These are phyloP conservation scores for Komagataella phaffii DNA, from an alignment of 805 yeast genomes.

Conservation along the genomic window DNA sequence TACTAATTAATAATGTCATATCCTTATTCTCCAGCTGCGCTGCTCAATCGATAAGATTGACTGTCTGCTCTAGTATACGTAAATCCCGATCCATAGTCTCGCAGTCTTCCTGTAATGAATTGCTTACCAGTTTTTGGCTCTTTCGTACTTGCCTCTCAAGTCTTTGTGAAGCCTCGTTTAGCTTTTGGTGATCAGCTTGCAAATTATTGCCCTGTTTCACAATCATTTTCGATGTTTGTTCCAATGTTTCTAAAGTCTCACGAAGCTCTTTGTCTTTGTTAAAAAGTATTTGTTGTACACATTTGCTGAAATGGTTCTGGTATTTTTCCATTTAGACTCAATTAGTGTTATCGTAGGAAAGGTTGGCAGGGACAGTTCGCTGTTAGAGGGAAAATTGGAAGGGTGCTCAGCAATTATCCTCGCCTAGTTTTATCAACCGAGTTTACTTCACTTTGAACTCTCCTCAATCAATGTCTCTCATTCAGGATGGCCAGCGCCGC, in stretches of 20 bases:
- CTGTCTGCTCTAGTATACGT: slow-evolving; percentile 44
- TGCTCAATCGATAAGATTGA: not conserved
- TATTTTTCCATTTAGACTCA: not conserved
- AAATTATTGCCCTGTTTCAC: slow-evolving; percentile 10
- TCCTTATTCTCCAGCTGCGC: not conserved
- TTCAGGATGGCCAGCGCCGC: not conserved
- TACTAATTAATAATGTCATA: not conserved
- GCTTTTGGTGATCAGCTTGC: slow-evolving; percentile 4
- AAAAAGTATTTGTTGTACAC: not conserved
- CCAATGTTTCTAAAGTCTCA: not conserved
- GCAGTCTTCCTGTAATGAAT: slow-evolving; percentile 35
- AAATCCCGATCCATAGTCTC: slow-evolving; percentile 64
- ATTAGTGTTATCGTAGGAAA: not conserved
- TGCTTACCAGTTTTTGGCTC: slow-evolving; percentile 7
- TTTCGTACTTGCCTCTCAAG: slow-evolving; percentile 7
- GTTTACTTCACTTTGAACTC: not conserved
- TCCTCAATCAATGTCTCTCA: not conserved
- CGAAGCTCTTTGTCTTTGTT: not conserved
- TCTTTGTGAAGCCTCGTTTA: slow-evolving; percentile 4
- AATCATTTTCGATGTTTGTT: slow-evolving; percentile 3
- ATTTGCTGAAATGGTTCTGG: not conserved
- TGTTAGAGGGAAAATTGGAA: not conserved
- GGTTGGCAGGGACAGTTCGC: not conserved
- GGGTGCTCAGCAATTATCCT: not conserved
- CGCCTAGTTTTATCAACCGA: not conserved